Percentiles rank a stretch among this genome's conserved stretches.
phyloP scores from a whole-genome alignment of 208 protist genomes.

The Eutreptiella sp. region DNA sequence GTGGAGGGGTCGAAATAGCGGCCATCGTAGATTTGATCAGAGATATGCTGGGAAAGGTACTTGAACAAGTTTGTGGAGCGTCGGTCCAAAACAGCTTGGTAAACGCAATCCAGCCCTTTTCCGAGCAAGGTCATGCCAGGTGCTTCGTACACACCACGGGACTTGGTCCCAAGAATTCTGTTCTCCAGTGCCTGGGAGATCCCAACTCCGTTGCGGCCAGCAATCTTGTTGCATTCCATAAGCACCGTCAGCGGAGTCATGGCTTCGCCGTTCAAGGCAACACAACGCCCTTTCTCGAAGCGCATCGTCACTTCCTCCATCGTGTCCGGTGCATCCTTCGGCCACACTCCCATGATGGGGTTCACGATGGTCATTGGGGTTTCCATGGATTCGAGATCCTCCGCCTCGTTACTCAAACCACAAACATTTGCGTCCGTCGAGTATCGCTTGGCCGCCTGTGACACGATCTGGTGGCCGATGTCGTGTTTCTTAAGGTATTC shows the following conservation, averaged over 20 bases:
- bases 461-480: constrained; percentile 49
- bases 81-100: constrained; percentile 75
- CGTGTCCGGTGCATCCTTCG: constrained; percentile 52
- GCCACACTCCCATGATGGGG: constrained; percentile 34
- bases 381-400: constrained; percentile 51
- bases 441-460: constrained; percentile 39
- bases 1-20: constrained; percentile 68
- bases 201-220: constrained; percentile 71
- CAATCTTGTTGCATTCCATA: constrained; percentile 73
- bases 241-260: constrained; percentile 67
- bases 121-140: constrained; percentile 76
- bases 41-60: constrained; percentile 62
- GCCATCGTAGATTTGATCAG: constrained; percentile 53
- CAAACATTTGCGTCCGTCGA: constrained; percentile 73
- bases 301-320: constrained; percentile 71
- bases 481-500: constrained; percentile 58
- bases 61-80: constrained; percentile 58
- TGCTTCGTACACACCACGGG: constrained; percentile 68
- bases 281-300: constrained; percentile 59
- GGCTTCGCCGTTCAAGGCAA: constrained; percentile 67
- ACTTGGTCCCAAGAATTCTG: constrained; percentile 39
- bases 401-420: constrained; percentile 66
- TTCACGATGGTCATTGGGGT: constrained; percentile 50
- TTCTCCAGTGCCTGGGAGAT: constrained; percentile 63
- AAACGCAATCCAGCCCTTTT: constrained; percentile 59